Base-by-base conservation (phyloP, 2,329 filamentous ascomycete genomes). In the Colletotrichum simmondsii region DNA sequence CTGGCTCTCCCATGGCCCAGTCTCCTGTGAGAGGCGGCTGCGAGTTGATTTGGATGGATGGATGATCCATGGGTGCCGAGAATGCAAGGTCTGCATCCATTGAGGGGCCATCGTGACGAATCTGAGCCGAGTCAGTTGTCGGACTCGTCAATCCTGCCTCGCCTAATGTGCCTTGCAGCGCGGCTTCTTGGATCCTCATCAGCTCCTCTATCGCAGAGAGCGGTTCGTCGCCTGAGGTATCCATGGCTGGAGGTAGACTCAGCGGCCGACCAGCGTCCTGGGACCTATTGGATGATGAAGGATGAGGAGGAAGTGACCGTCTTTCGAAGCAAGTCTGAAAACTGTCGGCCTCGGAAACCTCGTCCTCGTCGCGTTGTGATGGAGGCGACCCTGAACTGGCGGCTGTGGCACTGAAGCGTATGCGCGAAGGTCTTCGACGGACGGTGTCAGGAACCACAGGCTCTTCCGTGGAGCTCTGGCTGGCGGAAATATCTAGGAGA, bases 361-460 rank as follows among this genome's bases (percentile, higher is more conserved):
- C 65, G 59, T 61, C 60, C 30, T 62, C 42, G 8, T 60, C 52
- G 16, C n/a, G 54, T 19, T 28, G 46, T 7, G 57, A 14, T 6
- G 35, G 52, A 24, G 66, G 12, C 14, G 65, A 65, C 26, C 19
- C 26, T 5, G 46, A 37, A 24, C 46, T 70, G 11, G 19, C 32
- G 37, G 19, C 22, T 22, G 12, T 22, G 28, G 53, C 14, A 19
- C 56, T 42, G 19, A 71, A 28, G 35, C 22, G 46, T 12, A 46
- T 57, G 22, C 14, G 65, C 7, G 61, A 54, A 64, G 65, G 63
- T 26, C 35, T 68, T 19, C 74, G 74, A 16, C 64, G 62, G 14
- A 76, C 71, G 10, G 71, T 75, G 46, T 76, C 75, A n/a, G 73
- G 75, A 10, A 76, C 61, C 22, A 69, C 24, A 12, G 60, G 62